Conservation (phyloP, 805 yeast genomes). For the Saccharomycopsis malanga region DNA sequence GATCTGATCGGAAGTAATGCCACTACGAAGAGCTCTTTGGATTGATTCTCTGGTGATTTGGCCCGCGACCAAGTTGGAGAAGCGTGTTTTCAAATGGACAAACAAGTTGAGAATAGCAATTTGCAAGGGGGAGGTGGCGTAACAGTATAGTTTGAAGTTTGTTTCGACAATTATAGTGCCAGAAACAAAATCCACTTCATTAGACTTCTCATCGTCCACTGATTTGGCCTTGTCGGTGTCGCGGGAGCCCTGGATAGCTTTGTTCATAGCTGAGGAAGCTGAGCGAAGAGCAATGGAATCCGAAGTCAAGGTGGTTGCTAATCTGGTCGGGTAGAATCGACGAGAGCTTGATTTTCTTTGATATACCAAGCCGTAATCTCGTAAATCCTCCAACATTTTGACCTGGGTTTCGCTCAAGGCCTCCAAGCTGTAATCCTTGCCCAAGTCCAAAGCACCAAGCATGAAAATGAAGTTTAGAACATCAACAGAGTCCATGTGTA, state of each 20-base stretch:
- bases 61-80: slow-evolving; percentile 89
- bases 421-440: slow-evolving; percentile 71
- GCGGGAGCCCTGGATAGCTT: slow-evolving; percentile 41
- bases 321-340: slow-evolving; percentile 81
- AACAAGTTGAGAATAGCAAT: slow-evolving; percentile 87
- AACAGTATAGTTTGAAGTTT: slow-evolving; percentile 86
- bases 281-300: slow-evolving; percentile 66
- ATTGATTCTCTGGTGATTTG: slow-evolving; percentile 89
- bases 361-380: slow-evolving; percentile 88
- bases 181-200: slow-evolving; percentile 24
- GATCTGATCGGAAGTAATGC: slow-evolving; percentile 93
- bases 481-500: slow-evolving; percentile 93
- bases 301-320: slow-evolving; percentile 85
- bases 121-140: slow-evolving; percentile 89
- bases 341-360: slow-evolving; percentile 49
- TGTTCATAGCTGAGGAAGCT: slow-evolving; percentile 70
- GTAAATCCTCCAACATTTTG: slow-evolving; percentile 78
- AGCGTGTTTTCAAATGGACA: slow-evolving; percentile 77
- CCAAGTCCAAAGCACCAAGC: slow-evolving; percentile 87
- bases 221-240: slow-evolving; percentile 19
- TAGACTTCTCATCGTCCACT: background rate
- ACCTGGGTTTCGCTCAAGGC: slow-evolving; percentile 74
- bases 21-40: slow-evolving; percentile 73
- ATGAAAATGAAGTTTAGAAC: slow-evolving; percentile 89
- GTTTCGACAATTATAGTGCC: slow-evolving; percentile 90